Evolutionary conservation across 2,329 filamentous ascomycete species (phyloP).

Genomic region (Grosmannia serpens): DNA sequence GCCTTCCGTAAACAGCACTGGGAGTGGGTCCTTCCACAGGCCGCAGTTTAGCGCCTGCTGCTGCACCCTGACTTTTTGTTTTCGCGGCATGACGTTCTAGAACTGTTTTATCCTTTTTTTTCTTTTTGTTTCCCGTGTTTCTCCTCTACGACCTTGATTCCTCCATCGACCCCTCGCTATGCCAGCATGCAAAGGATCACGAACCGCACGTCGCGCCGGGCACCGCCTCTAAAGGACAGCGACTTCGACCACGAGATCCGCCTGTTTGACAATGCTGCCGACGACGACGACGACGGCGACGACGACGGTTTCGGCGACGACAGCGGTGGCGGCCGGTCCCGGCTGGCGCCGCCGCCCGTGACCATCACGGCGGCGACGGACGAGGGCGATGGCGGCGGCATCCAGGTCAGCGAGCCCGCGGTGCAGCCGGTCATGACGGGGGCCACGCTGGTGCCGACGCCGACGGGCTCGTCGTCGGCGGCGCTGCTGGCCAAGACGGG

Average conservation of each 20-base stretch:
- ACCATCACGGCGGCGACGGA: neutral
- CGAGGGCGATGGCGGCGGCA: too few relatives aligned
- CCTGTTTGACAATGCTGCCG: conserved; percentile 45
- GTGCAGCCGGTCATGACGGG: neutral
- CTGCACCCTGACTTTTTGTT: too few relatives aligned
- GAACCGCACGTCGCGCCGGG: conserved; percentile 42
- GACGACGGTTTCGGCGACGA: neutral
- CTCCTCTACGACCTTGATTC: neutral
- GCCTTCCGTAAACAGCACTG: too few relatives aligned
- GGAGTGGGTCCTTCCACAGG: too few relatives aligned
- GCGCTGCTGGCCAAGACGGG: neutral
- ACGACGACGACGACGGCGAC: neutral
- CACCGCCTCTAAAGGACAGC: conserved; percentile 39
- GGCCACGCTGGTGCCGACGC: neutral
- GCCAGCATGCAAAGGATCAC: conserved; percentile 25
- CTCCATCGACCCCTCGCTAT: neutral
- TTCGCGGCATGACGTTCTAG: too few relatives aligned
- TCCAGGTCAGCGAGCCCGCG: too few relatives aligned
- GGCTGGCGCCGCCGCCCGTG: neutral
- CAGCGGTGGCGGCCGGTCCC: neutral
- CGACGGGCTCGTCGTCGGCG: neutral
- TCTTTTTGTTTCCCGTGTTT: too few relatives aligned
- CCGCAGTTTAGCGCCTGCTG: too few relatives aligned
- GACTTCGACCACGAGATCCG: conserved; percentile 62
- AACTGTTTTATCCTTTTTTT: too few relatives aligned